Conservation (phyloP, 768 basidiomycete species). For the Lactifluus echinatus region DNA sequence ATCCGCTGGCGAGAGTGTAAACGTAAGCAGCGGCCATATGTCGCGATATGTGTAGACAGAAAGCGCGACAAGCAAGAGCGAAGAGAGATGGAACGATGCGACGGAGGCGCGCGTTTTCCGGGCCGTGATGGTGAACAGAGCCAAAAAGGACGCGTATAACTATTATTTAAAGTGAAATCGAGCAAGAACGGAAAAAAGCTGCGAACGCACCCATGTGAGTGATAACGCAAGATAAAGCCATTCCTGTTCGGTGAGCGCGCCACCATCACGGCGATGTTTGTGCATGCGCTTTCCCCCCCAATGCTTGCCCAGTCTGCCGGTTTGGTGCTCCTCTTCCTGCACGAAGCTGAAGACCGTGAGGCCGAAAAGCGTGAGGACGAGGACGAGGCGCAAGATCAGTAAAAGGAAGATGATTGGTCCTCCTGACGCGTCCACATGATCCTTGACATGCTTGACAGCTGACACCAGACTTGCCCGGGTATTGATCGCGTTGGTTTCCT, state of each 20-base stretch:
- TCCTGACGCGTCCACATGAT: constrained; percentile 36
- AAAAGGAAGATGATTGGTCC: constrained; percentile 40
- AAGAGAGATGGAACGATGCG: constrained; percentile 38
- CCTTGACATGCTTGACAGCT: constrained; percentile 12
- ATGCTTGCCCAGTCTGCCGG: constrained; percentile 22
- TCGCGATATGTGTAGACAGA: constrained; percentile 48
- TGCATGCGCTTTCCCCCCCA: constrained; percentile 26
- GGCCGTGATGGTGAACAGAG: constrained; percentile 17
- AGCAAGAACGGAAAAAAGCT: background rate
- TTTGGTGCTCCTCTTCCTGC: constrained; percentile 22
- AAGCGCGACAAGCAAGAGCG: constrained; percentile 40
- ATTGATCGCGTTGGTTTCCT: background rate
- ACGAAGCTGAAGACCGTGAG: constrained; percentile 40
- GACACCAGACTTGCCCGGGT: constrained; percentile 10
- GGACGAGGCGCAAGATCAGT: constrained; percentile 38
- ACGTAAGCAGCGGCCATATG: constrained; percentile 52
- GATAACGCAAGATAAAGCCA: constrained; percentile 22
- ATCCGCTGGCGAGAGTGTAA: constrained; percentile 42
- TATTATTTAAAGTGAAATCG: constrained; percentile 3
- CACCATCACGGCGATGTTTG: background rate
- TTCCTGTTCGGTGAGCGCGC: constrained; percentile 5
- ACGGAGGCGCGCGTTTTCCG: background rate
- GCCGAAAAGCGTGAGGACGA: constrained; percentile 39
- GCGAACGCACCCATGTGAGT: constrained; percentile 28
- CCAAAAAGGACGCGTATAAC: constrained; percentile 22